Base-by-base conservation (phyloP, 768 basidiomycete genomes). In the Rhizopogon sp. region DNA sequence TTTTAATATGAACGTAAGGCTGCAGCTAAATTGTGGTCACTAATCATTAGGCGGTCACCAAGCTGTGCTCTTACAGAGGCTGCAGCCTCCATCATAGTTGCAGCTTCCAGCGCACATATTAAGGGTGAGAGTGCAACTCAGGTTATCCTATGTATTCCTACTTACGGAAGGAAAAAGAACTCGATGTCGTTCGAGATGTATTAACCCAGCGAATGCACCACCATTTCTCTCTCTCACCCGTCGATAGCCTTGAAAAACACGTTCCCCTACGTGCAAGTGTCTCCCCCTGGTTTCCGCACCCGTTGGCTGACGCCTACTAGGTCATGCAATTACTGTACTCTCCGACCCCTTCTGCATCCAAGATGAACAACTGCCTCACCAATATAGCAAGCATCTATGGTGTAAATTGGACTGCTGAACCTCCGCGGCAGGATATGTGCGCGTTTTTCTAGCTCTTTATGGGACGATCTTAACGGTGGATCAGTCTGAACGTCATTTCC, bases 61-160 rank as follows among this genome's bases (percentile, higher is more conserved):
- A 83, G 80, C 45, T 81, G 82, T 3, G 63, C 69, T 35, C 64
- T 86, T 10, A 65, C 80, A n/a, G 87, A 90, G 66, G 87, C 88
- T 20, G 80, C 80, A 16, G 83, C 85, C 11, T 87, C 78, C 53
- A 77, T 90, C 56, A 82, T 90, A 52, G 82, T 77, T 59, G 80
- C 84, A 6, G 78, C 82, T 1, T 79, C 81, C 22, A 75, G 76
- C 43, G 66, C 77, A 3, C 80, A 81, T 28, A 81, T 75, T 7
- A 82, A 77, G 78, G 88, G 88, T 87, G 25, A 16, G 59, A 14
- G 6, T 35, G 14, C 22, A 37, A 35, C 6, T 7, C 3, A 16
- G 6, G 16, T 10, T 16, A 9, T 16, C 8, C 16, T 11, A 13
- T 35, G 35, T 14, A 17, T 22, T 25, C 6, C 1, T 16, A 37